Conservation (phyloP, 2,329 filamentous ascomycete genomes). For the Pseudogymnoascus pannorum region DNA sequence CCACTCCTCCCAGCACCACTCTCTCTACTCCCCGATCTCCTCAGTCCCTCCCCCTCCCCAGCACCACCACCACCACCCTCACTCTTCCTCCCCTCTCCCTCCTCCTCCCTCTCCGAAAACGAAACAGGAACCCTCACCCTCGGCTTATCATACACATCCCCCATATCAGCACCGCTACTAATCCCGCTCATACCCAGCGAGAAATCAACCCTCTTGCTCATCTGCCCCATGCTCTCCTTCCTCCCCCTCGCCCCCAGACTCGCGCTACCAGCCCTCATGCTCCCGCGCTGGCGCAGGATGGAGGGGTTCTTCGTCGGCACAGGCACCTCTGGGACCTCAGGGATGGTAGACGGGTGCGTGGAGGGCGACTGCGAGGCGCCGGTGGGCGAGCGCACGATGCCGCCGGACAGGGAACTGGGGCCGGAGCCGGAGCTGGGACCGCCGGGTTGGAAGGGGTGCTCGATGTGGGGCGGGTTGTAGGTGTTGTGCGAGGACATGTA, state of each 20-base stretch:
- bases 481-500: constrained; percentile 1
- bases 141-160: constrained; percentile 58
- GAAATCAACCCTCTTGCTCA: constrained; percentile 61
- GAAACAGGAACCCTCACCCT: constrained; percentile 25
- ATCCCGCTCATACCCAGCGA: constrained; percentile 59
- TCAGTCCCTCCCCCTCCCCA: background rate
- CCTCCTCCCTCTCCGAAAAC: background rate
- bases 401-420: background rate
- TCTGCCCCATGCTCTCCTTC: constrained; percentile 49
- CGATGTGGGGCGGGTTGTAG: constrained; percentile 10
- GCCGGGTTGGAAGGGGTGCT: background rate
- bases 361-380: constrained; percentile 20
- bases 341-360: constrained; percentile 11
- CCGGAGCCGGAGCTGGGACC: constrained; percentile 11
- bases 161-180: constrained; percentile 49
- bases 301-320: constrained; percentile 36
- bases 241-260: constrained; percentile 27
- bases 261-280: constrained; percentile 34
- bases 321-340: no score
- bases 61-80: background rate
- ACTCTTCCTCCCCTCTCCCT: background rate
- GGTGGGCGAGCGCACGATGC: no score
- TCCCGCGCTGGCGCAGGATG: constrained; percentile 46
- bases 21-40: background rate
- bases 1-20: background rate